Conservation (phyloP, 2,329 filamentous ascomycete genomes). For the Pseudocercospora macadamiae region DNA sequence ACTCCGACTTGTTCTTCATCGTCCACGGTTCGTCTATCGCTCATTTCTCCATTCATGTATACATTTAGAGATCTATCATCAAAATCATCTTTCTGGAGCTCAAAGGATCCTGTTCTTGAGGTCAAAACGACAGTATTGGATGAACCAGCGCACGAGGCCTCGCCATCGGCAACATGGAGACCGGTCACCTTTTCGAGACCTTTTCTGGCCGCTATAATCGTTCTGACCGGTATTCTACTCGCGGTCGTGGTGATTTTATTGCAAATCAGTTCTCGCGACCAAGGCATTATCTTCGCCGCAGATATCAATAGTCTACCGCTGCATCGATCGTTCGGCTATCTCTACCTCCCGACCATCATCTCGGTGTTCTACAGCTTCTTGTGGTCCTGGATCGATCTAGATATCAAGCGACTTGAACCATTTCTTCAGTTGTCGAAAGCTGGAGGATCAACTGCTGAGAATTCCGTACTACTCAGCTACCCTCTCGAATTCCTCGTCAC, state of each 20-base stretch:
- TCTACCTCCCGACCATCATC: slow-evolving; percentile 58
- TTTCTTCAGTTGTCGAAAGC: slow-evolving; percentile 60
- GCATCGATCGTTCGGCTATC: slow-evolving; percentile 45
- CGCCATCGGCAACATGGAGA: slow-evolving; percentile 38
- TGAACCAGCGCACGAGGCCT: background rate
- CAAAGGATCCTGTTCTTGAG: background rate
- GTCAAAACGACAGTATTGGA: background rate
- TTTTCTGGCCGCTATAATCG: slow-evolving; percentile 44
- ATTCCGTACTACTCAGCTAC: slow-evolving; percentile 59
- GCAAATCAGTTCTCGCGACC: slow-evolving; percentile 42
- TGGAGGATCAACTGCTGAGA: slow-evolving; percentile 42
- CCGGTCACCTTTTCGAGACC: slow-evolving; percentile 42
- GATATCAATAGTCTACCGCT: slow-evolving; percentile 44
- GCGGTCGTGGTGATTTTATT: slow-evolving; percentile 51
- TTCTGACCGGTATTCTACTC: slow-evolving; percentile 42
- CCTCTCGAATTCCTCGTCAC: slow-evolving; percentile 54
- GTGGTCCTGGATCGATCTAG: slow-evolving; percentile 64
- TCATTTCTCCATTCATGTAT: background rate
- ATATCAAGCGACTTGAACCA: slow-evolving; percentile 62
- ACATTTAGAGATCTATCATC: background rate
- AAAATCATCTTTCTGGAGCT: background rate
- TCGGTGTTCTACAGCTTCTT: slow-evolving; percentile 59
- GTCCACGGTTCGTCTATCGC: background rate
- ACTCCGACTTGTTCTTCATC: background rate
- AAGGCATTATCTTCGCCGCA: slow-evolving; percentile 48